These are phyloP conservation scores for Pestalotiopsis sp. DNA, from an alignment of 2,329 filamentous ascomycete genomes.

Conservation along the genomic window DNA sequence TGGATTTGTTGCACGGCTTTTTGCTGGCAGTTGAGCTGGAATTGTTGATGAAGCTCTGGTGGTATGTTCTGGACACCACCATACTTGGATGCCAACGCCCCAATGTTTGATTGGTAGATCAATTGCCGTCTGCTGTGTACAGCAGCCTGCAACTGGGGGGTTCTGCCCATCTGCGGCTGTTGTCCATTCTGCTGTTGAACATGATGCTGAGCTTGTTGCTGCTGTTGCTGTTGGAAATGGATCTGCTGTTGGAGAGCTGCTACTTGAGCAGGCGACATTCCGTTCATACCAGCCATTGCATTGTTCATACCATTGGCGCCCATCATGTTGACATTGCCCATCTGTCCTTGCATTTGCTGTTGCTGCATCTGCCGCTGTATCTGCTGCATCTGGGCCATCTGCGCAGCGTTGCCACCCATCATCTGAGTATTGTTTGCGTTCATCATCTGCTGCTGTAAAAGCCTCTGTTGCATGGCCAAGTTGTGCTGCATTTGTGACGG, in stretches of 20 bases:
- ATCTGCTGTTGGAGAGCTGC: constrained; percentile 36
- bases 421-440: constrained; percentile 32
- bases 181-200: constrained; percentile 17
- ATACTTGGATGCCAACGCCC: constrained; percentile 35
- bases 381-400: constrained; percentile 41
- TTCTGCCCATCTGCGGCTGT: neutral
- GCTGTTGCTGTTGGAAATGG: constrained; percentile 32
- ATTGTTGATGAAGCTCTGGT: constrained; percentile 43
- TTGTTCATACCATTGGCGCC: constrained; percentile 28
- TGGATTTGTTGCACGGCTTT: constrained; percentile 33
- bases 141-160: constrained; percentile 26
- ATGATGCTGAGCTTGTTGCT: constrained; percentile 22
- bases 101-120: constrained; percentile 44
- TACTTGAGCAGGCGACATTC: constrained; percentile 33
- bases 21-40: constrained; percentile 43
- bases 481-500: constrained; percentile 43
- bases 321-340: constrained; percentile 44
- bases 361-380: constrained; percentile 40
- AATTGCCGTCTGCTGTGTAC: constrained; percentile 36
- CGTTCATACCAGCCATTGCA: constrained; percentile 15
- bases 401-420: constrained; percentile 35
- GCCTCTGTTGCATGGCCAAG: constrained; percentile 45
- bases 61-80: constrained; percentile 50
- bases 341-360: constrained; percentile 36
- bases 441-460: constrained; percentile 43